These are phyloP conservation scores for Fusarium pininemorale DNA, from an alignment of 2,329 filamentous ascomycete genomes.

Conservation along the genomic window DNA sequence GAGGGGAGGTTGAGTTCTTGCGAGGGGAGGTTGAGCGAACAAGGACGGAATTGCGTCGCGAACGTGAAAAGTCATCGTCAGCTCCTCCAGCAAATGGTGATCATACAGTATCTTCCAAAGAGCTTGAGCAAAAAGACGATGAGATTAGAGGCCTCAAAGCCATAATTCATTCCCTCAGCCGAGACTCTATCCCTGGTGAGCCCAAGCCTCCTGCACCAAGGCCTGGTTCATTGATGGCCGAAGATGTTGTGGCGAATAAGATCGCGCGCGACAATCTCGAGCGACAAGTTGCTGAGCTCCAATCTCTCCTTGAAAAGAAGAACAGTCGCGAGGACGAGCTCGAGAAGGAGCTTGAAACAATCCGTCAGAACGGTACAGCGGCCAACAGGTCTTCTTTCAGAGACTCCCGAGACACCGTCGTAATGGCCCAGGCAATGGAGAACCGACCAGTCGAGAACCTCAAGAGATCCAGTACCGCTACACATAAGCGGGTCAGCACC, in stretches of 20 bases:
- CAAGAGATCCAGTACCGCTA: conserved; percentile 59
- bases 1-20: conserved; percentile 94
- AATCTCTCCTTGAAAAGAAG: conserved; percentile 77
- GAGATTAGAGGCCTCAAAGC: conserved; percentile 97
- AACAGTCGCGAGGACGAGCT: conserved; percentile 81
- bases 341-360: conserved; percentile 78
- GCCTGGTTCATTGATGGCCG: conserved; percentile 49
- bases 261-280: conserved; percentile 72
- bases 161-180: conserved; percentile 94
- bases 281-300: conserved; percentile 81
- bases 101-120: conserved; percentile 67
- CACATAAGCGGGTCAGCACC: conserved; percentile 62
- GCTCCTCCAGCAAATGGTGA: conserved; percentile 47
- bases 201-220: conserved; percentile 44
- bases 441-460: conserved; percentile 56
- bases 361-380: conserved; percentile 59
- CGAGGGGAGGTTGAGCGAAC: conserved; percentile 94
- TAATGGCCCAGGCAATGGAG: conserved; percentile 63
- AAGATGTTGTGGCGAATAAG: conserved; percentile 45
- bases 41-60: conserved; percentile 84
- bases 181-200: conserved; percentile 68
- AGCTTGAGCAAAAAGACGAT: conserved; percentile 93
- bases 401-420: conserved; percentile 73
- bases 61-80: conserved; percentile 78
- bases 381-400: conserved; percentile 65